These are phyloP conservation scores for Mycena latifolia DNA, from an alignment of 768 basidiomycete genomes.

Conservation along the genomic window DNA sequence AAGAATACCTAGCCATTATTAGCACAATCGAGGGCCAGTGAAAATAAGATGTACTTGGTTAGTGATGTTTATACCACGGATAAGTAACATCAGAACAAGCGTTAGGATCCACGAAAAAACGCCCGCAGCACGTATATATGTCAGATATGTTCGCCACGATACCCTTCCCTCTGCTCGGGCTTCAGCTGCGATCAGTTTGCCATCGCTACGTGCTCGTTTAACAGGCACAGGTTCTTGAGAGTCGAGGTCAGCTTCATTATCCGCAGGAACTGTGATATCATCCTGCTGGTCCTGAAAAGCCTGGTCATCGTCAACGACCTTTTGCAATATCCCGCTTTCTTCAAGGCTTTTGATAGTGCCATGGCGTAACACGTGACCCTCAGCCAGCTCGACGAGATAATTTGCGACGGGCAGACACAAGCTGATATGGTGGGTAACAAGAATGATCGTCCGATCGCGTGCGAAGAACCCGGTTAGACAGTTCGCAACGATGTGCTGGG, in stretches of 20 bases:
- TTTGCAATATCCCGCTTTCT: conserved; percentile 55
- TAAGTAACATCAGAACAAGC: conserved; percentile 63
- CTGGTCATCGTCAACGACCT: conserved; percentile 64
- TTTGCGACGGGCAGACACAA: conserved; percentile 77
- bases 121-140: conserved; percentile 75
- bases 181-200: conserved; percentile 74
- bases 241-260: conserved; percentile 51
- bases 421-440: conserved; percentile 87
- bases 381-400: conserved; percentile 73
- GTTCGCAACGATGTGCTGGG: conserved; percentile 72
- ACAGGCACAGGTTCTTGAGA: conserved; percentile 6
- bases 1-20: conserved; percentile 65
- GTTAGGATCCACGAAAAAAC: conserved; percentile 66
- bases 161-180: conserved; percentile 76
- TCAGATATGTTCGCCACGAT: conserved; percentile 67
- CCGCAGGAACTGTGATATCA: conserved; percentile 27
- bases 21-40: background rate
- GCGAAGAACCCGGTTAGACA: conserved; percentile 76
- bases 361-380: conserved; percentile 62
- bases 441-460: conserved; percentile 75
- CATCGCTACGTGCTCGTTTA: conserved; percentile 40
- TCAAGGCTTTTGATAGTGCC: conserved; percentile 64
- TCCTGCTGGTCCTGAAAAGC: conserved; percentile 43
- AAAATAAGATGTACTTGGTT: conserved; percentile 61
- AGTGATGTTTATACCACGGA: conserved; percentile 66